Base-by-base conservation (phyloP, 495 filamentous ascomycete species). In the Bacidia rubella region DNA sequence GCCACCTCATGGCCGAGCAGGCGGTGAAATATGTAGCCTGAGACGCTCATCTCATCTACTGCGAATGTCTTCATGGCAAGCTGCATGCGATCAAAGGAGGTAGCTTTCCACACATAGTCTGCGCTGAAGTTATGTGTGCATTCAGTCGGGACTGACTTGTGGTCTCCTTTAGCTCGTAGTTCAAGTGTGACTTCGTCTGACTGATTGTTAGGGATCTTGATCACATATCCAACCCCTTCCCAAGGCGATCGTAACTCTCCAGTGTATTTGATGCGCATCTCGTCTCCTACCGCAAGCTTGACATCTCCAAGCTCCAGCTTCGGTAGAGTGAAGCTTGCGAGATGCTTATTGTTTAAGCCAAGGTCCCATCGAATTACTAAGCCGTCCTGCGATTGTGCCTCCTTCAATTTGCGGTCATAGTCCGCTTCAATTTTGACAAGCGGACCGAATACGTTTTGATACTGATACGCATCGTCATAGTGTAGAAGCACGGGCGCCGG, bases 381-480 rank as follows among this genome's bases (percentile, higher is more conserved):
- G 21, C 84, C 83, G 69, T 99, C 92, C 67, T 97, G 93, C 2
- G 87, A 93, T 65, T 99, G 92, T 2, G 93, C 86, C 66, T 99
- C 92, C 70, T 99, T 99, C 48, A 99, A 73, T 68, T 99, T 97
- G 58, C 90, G 87, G 66, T 99, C 92, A 62, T 99, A 99, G 66
- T 99, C 92, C n/a, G 92, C 94, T 65, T 99, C 92, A 64, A 99
- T 97, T 68, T 99, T 99, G 54, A 99, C 92, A 3, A 99, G 76
- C 1, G 92, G 92, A 0, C 92, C 92, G 62, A 99, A 99, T 21
- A 97, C 90, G 59, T 99, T 99, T 66, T 99, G 92, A 60, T 99
- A 99, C 57, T 99, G 92, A 66, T 87, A 99, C 1, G 92, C 89
- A 67, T 97, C 93, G 51, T 97, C 92, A 59, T 99, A 99, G 49